Base-by-base conservation (phyloP, 1,139 yeast genomes). In the Waltiozyma sp. region DNA sequence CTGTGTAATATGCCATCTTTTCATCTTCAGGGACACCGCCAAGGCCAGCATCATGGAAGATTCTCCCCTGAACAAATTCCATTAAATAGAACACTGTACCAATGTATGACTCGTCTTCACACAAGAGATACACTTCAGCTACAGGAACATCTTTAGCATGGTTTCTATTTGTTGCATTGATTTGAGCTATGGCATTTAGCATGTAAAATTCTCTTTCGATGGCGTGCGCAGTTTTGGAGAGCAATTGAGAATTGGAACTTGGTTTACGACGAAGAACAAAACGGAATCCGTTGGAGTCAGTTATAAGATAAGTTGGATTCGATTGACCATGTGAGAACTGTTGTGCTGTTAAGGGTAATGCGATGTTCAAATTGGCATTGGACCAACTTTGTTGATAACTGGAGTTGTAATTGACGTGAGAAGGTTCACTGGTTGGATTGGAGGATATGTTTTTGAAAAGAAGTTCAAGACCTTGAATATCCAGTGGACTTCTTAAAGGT, bases 311-410 rank as follows among this genome's bases (percentile, higher is more conserved):
- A 0, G 84, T 77, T 15, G 85, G 86, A 55, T 79, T 79, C 4
- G 81, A 75, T 56, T 79, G 86, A 14, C 86, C 86, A 58, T 74
- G 77, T 19, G 69, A 68, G 60, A 79, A 79, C 57, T 79, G 85
- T 47, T 70, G 62, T 40, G 75, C 55, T 0, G 54, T 45, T 3
- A 60, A 45, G 19, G 61, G 69, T 7, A 33, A 18, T 7, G 21
- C 14, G 13, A 33, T 13, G 36, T 33, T 33, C 10, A 33, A 7
- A 5, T 33, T 33, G 19, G 36, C 15, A 16, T 33, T 16, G 19
- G 19, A 9, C 36, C 36, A 33, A 11, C 14, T 18, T 6, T 16
- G 3, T 7, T 16, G 18, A 18, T 33, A 33, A 3, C 14, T 2
- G 48, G 45, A 3, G 33, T 31, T 21, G 47, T 37, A 2, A 46